These are phyloP conservation scores for Chloranthus sessilifolius DNA, from an alignment of 164 flowering plant genomes.

Conservation along the genomic window DNA sequence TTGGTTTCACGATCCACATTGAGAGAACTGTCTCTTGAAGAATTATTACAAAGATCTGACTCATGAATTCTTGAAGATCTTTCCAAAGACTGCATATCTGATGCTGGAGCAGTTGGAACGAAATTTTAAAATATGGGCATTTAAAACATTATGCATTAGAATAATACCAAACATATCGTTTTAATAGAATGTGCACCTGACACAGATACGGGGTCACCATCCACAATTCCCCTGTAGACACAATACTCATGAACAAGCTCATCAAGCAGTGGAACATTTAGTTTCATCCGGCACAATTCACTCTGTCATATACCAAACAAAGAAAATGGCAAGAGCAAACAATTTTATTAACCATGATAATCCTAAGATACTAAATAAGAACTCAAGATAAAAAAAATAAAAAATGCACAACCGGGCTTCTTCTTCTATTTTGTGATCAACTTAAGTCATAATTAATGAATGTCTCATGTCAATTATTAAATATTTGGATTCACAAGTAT, in stretches of 20 bases:
- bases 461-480: too few species aligned
- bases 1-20: conserved; percentile 32
- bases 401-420: background rate
- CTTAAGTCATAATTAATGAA: too few species aligned
- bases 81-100: conserved; percentile 25
- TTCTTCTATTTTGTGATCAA: too few species aligned
- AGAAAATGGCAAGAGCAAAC: background rate
- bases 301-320: conserved; percentile 45
- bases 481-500: too few species aligned
- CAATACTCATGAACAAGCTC: conserved; percentile 94
- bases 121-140: background rate
- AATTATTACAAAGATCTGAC: conserved; percentile 31
- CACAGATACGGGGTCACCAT: conserved; percentile 30
- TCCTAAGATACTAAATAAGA: background rate
- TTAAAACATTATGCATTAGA: background rate
- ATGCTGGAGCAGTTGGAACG: conserved; percentile 12
- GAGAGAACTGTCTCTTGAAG: conserved; percentile 30
- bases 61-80: conserved; percentile 21
- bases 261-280: conserved; percentile 75
- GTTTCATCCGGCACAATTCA: conserved; percentile 79
- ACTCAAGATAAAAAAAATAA: background rate
- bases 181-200: conserved; percentile 25
- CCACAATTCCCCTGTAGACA: conserved; percentile 91
- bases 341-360: background rate
- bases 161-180: background rate